These are phyloP conservation scores for Pseudozyma thailandica DNA, from an alignment of 1,284 basidiomycete genomes.

Conservation along the genomic window DNA sequence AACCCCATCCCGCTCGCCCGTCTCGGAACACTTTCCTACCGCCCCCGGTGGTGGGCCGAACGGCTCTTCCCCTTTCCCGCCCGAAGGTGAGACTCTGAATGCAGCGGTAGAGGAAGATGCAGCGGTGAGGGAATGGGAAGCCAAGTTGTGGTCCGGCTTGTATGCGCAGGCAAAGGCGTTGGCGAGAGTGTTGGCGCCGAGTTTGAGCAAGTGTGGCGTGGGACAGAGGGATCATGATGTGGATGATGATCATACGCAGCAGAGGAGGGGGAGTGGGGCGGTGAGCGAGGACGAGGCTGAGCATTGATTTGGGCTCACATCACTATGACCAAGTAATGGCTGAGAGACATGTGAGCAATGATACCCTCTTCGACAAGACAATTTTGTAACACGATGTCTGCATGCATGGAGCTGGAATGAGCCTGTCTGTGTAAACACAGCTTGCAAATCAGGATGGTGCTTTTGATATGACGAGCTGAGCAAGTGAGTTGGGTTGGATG, in stretches of 20 bases:
- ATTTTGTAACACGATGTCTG: too few species aligned
- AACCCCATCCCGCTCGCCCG: slow-evolving; percentile 30
- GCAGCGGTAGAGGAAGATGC: not conserved
- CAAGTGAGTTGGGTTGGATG: too few species aligned
- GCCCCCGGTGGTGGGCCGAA: not conserved
- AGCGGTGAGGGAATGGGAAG: slow-evolving; percentile 12
- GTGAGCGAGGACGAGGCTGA: slow-evolving; percentile 37
- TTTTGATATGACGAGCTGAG: too few species aligned
- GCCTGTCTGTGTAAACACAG: too few species aligned
- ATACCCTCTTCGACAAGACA: too few species aligned
- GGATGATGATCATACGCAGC: slow-evolving; percentile 8
- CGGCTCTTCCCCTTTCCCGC: not conserved
- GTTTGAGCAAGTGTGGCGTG: slow-evolving; percentile 29
- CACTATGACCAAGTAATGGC: too few species aligned
- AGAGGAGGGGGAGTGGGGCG: slow-evolving; percentile 15
- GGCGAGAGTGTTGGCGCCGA: slow-evolving; percentile 36
- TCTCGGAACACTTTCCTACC: slow-evolving; percentile 31
- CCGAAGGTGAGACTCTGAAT: not conserved
- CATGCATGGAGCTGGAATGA: too few species aligned
- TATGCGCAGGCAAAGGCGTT: slow-evolving; percentile 45
- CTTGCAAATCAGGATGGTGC: too few species aligned
- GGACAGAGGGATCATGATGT: slow-evolving; percentile 19
- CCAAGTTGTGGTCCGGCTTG: slow-evolving; percentile 27
- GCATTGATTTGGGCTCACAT: too few species aligned
- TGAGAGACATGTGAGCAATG: too few species aligned